Base-by-base conservation (phyloP, 805 yeast species). In the Kazachstania taianensis region DNA sequence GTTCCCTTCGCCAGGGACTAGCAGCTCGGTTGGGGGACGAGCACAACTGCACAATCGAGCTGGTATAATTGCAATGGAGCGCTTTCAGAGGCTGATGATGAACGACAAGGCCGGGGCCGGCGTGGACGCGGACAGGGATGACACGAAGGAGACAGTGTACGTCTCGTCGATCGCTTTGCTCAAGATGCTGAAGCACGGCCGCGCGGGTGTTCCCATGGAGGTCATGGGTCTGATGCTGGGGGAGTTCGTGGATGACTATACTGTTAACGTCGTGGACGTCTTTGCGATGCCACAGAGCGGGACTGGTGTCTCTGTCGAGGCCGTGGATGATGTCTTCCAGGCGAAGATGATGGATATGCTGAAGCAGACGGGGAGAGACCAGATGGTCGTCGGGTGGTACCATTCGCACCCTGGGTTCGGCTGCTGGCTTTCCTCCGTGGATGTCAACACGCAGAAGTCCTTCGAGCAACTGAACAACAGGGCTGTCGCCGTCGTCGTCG, bases 291-390 rank as follows among this genome's bases (percentile, higher is more conserved):
- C 99, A 14, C 98, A 92, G 65, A 76, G 86, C 32, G 94, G 95
- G 54, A 92, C 99, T 7, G 99, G 98, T 41, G 98, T 94, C 14
- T 81, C 94, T 40, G 99, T 92, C 40, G 98, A 92, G 60, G 98
- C 99, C 1, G 98, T 92, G 23, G 99, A 94, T 59, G 97, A 94
- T 59, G 97, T 94, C 34, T 92, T 92, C 66, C 98, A 92, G 61
- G 87, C 97, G 3, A 83, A 80, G 57, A 94, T 92, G 98, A 92
- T 92, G 98, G 99, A 92, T 56, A 92, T 92, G 98, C 72, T 92
- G 54, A 78, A 82, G 63, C 98, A 92, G 61, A 92, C 98, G 1
- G 99, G 99, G n/a, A 73, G 99, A 61, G 96, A 87, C 62, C 94
- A 92, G 59, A 86, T 84, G 84, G 98, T 92, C 36, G 99, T 92